Percentiles rank a stretch among this genome's conserved stretches.
phyloP scores from a whole-genome alignment of 345 rosid genomes.

The Murraya paniculata region DNA sequence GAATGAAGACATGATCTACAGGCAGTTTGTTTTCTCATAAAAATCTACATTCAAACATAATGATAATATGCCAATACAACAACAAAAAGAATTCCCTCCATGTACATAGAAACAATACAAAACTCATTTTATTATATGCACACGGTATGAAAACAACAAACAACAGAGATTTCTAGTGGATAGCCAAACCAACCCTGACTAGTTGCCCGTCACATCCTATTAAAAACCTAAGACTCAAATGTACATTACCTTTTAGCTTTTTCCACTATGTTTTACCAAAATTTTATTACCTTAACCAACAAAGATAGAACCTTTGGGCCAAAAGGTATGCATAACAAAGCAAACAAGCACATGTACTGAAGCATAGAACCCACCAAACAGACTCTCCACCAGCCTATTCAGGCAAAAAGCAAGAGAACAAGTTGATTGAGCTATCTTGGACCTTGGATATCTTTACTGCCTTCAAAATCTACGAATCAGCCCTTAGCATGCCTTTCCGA shows the following conservation, averaged over 20 bases:
- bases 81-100: conserved; percentile 12
- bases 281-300: conserved; percentile 5
- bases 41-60: background rate
- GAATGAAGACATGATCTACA: background rate
- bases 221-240: conserved; percentile 3
- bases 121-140: background rate
- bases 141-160: conserved; percentile 8
- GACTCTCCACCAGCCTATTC: conserved; percentile 4
- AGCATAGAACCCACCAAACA: conserved; percentile 16
- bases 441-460: conserved; percentile 7
- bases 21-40: background rate
- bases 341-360: conserved; percentile 11
- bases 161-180: conserved; percentile 5
- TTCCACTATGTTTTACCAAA: conserved; percentile 11
- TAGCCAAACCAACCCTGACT: conserved; percentile 4
- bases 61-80: background rate
- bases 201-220: background rate
- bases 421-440: background rate
- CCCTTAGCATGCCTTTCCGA: conserved; percentile 19
- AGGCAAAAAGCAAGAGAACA: conserved; percentile 11
- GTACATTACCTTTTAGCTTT: conserved; percentile 6
- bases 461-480: conserved; percentile 19
- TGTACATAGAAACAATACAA: conserved; percentile 19
- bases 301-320: conserved; percentile 9
- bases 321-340: conserved; percentile 21